These are phyloP conservation scores for Penicillium canescens DNA, from an alignment of 495 filamentous ascomycete species.

Conservation along the genomic window DNA sequence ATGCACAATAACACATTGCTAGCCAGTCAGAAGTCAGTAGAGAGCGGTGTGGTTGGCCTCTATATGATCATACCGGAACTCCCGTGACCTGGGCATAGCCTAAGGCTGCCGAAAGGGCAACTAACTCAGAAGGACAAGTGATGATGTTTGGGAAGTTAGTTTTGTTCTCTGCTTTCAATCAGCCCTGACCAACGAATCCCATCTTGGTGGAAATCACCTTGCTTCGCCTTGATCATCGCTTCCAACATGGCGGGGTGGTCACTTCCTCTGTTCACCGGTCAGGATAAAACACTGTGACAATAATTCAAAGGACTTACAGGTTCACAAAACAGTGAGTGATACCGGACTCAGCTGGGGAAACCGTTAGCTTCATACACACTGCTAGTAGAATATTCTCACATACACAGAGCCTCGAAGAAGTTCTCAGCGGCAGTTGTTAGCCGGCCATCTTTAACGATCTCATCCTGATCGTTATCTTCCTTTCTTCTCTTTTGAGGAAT, in stretches of 20 bases:
- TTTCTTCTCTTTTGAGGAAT: constrained; percentile 2
- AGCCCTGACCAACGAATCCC: not conserved
- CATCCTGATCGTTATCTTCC: constrained; percentile 7
- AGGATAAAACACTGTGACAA: not conserved
- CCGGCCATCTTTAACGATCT: not conserved
- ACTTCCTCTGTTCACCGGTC: constrained; percentile 52
- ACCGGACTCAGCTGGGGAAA: constrained; percentile 18
- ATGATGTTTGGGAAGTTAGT: constrained; percentile 75
- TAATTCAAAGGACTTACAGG: constrained; percentile 11
- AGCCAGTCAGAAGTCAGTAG: not conserved
- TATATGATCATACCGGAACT: constrained; percentile 45
- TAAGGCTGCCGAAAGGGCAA: constrained; percentile 90
- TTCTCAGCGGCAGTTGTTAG: constrained; percentile 20
- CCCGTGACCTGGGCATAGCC: constrained; percentile 82
- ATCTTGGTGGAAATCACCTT: constrained; percentile 3
- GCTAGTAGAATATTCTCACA: not conserved
- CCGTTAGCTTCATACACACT: not conserved
- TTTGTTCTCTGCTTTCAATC: constrained; percentile 29
- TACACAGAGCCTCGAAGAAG: constrained; percentile 26
- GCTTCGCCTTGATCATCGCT: constrained; percentile 80
- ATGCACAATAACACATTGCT: constrained; percentile 85
- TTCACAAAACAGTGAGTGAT: constrained; percentile 26
- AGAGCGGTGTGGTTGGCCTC: not conserved
- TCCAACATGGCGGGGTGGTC: constrained; percentile 89
- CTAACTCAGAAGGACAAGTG: constrained; percentile 93